These are phyloP conservation scores for Diaporthe vaccinii DNA, from an alignment of 2,329 filamentous ascomycete genomes.

Conservation along the genomic window DNA sequence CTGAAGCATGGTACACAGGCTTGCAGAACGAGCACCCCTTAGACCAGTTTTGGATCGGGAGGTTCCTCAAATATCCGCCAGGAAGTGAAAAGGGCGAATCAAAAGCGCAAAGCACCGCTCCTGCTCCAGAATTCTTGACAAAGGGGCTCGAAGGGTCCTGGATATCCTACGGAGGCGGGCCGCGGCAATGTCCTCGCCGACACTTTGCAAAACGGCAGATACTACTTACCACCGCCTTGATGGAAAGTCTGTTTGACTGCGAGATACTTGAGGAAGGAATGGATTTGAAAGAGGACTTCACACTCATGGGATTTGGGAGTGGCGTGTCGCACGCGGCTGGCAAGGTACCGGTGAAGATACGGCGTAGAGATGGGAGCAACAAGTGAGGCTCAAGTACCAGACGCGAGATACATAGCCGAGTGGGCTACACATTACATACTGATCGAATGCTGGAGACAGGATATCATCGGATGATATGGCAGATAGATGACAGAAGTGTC, in stretches of 20 bases:
- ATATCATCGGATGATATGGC: no score
- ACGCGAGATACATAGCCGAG: no score
- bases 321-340: constrained; percentile 43
- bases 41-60: constrained; percentile 47
- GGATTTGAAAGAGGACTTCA: constrained; percentile 45
- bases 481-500: no score
- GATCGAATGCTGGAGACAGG: no score
- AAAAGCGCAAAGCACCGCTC: neutral
- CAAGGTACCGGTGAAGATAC: constrained; percentile 29
- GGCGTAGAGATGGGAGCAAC: neutral
- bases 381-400: neutral
- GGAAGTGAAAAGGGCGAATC: neutral
- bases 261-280: constrained; percentile 44
- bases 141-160: constrained; percentile 48
- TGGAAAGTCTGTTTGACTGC: constrained; percentile 41
- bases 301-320: constrained; percentile 47
- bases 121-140: constrained; percentile 43
- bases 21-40: constrained; percentile 44
- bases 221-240: constrained; percentile 43
- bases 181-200: constrained; percentile 47
- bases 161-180: constrained; percentile 49
- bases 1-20: constrained; percentile 43
- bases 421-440: no score
- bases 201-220: constrained; percentile 51
- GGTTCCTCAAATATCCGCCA: constrained; percentile 43